Conservation (phyloP, 2,329 filamentous ascomycete species). For the Didymosphaeria variabile region DNA sequence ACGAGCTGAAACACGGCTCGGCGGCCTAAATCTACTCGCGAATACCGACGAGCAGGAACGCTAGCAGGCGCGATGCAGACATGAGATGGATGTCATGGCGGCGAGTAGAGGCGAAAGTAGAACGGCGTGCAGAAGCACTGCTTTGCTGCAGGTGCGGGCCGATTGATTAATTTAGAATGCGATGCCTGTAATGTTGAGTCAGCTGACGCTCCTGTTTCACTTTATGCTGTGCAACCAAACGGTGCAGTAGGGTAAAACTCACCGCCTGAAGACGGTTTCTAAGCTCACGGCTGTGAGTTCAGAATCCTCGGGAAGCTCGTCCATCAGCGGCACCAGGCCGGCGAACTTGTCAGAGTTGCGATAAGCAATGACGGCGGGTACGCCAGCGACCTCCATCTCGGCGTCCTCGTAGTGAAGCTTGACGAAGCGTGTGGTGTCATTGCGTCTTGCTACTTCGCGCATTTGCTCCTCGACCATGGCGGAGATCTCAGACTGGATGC, state of each 20-base stretch:
- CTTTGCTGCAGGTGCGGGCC: conserved; percentile 9
- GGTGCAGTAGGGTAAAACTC: conserved; percentile 26
- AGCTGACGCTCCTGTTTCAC: conserved; percentile 33
- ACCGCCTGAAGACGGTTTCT: conserved; percentile 65
- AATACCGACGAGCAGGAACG: conserved; percentile 10
- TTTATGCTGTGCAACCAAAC: conserved; percentile 15
- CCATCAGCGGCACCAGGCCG: conserved; percentile 85
- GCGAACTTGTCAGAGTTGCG: conserved; percentile 89
- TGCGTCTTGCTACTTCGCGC: conserved; percentile 73
- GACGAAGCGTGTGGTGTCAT: conserved; percentile 82
- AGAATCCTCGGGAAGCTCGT: conserved; percentile 76
- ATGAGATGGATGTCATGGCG: background rate
- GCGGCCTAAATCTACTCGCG: background rate
- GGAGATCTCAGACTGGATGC: conserved; percentile 77
- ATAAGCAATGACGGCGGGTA: conserved; percentile 90
- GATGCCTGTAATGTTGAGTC: conserved; percentile 35
- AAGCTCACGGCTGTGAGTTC: conserved; percentile 62
- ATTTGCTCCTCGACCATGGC: conserved; percentile 81
- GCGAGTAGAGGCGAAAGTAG: background rate
- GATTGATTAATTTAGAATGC: conserved; percentile 36
- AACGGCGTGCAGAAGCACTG: conserved; percentile 6
- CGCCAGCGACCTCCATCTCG: conserved; percentile 88
- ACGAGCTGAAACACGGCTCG: conserved; percentile 2
- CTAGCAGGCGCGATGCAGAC: conserved; percentile 1
- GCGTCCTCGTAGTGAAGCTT: conserved; percentile 92